Percentiles rank a stretch among this genome's conserved stretches.
phyloP scores from a whole-genome alignment of 23 red algal species.

The Gracilaria vermiculophylla region DNA sequence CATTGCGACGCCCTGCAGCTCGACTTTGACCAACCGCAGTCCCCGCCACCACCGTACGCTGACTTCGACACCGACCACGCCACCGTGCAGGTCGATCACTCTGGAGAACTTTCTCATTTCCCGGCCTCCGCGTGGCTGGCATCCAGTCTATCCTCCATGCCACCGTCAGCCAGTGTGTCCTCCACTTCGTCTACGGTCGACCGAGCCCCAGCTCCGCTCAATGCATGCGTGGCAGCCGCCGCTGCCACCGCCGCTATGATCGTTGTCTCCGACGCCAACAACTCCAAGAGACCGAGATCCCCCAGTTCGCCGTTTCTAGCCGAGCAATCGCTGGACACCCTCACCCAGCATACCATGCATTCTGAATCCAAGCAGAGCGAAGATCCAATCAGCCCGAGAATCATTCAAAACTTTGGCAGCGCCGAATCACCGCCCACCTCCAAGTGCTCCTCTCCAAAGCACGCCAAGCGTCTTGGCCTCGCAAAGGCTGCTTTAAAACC shows the following conservation, averaged over 20 bases:
- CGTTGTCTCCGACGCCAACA: not conserved
- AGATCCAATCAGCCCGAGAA: slow-evolving; percentile 4
- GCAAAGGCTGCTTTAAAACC: not conserved
- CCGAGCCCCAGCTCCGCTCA: not conserved
- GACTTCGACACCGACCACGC: not conserved
- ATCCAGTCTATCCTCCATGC: not conserved
- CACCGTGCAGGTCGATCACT: slow-evolving; percentile 5
- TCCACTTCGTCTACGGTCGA: slow-evolving; percentile 1
- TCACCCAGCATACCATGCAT: not conserved
- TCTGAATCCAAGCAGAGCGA: not conserved
- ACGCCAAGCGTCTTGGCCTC: not conserved
- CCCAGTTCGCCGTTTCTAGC: not conserved
- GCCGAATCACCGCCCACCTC: not conserved
- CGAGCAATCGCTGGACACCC: not conserved
- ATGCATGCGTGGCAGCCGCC: slow-evolving; percentile 11
- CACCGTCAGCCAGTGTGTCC: not conserved
- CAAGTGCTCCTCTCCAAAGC: not conserved
- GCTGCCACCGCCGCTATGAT: slow-evolving; percentile 9
- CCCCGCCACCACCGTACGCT: not conserved
- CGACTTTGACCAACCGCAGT: not conserved
- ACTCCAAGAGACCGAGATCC: slow-evolving; percentile 1
- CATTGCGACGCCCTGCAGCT: not conserved
- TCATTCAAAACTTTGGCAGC: slow-evolving; percentile 3
- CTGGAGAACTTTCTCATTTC: not conserved
- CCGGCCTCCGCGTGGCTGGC: not conserved